phyloP scores from a whole-genome alignment of 768 basidiomycete genomes.

The Suillus bovinus region DNA sequence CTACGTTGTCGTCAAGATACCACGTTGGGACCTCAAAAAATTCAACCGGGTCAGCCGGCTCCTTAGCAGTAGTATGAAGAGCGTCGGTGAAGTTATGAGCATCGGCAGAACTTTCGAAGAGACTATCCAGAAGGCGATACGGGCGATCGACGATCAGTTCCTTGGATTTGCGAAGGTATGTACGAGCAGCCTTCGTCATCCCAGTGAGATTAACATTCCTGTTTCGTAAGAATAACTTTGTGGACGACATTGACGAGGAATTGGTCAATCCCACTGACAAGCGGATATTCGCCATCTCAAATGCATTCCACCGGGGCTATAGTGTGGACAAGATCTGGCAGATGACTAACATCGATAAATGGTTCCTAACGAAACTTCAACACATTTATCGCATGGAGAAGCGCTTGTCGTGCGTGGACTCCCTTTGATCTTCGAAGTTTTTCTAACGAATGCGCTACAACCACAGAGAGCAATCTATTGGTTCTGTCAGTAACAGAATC shows the following conservation, averaged over 20 bases:
- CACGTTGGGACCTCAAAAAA: constrained; percentile 99
- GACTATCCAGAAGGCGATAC: constrained; percentile 97
- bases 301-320: constrained; percentile 91
- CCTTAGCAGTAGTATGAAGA: constrained; percentile 97
- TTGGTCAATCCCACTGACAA: constrained; percentile 94
- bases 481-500: constrained; percentile 58
- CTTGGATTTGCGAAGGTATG: constrained; percentile 83
- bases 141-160: constrained; percentile 95
- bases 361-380: constrained; percentile 92
- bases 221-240: constrained; percentile 70
- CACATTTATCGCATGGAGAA: constrained; percentile 84
- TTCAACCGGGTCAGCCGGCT: constrained; percentile 91
- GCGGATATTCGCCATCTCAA: constrained; percentile 94
- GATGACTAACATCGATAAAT: constrained; percentile 98
- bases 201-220: background rate
- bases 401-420: constrained; percentile 60
- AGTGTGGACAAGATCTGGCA: constrained; percentile 96
- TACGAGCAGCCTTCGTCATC: background rate
- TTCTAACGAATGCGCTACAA: background rate
- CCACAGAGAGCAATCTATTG: constrained; percentile 59
- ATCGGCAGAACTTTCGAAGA: constrained; percentile 98
- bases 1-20: constrained; percentile 98
- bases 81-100: constrained; percentile 99
- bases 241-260: constrained; percentile 91
- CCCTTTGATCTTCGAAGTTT: background rate